These are phyloP conservation scores for Calendula officinalis DNA, from an alignment of 129 eudicot species.

Conservation along the genomic window DNA sequence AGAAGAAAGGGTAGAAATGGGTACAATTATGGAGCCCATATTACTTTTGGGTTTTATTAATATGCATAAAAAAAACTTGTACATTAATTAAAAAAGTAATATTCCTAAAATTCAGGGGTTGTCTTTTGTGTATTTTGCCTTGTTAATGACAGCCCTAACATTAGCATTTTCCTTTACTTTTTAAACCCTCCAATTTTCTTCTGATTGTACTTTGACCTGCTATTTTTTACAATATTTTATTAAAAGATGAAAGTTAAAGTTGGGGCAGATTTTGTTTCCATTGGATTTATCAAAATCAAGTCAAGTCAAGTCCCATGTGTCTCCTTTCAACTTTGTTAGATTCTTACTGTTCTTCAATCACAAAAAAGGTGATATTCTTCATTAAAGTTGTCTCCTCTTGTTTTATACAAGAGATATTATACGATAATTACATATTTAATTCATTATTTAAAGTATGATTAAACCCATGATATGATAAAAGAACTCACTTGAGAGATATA, in stretches of 20 bases:
- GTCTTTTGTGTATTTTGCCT: no score
- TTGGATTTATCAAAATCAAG: slow-evolving; percentile 17
- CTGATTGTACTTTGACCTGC: slow-evolving; percentile 25
- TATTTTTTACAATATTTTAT: slow-evolving; percentile 18
- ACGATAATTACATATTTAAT: not conserved
- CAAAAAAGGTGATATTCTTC: slow-evolving; percentile 22
- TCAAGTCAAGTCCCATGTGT: slow-evolving; percentile 31
- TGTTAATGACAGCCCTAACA: no score
- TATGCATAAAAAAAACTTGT: no score
- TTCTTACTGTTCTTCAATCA: slow-evolving; percentile 33
- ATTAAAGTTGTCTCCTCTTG: slow-evolving; percentile 20
- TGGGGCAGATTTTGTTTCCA: slow-evolving; percentile 6
- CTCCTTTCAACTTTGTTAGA: slow-evolving; percentile 29
- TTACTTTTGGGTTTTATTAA: no score
- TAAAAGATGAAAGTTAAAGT: slow-evolving; percentile 32
- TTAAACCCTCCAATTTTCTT: slow-evolving; percentile 23
- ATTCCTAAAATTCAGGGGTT: no score
- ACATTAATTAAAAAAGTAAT: no score
- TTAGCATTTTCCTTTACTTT: no score
- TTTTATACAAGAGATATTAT: not conserved
- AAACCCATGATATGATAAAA: not conserved
- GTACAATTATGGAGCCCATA: slow-evolving; percentile 34
- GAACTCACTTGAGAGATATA: not conserved
- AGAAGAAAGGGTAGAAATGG: slow-evolving; percentile 3
- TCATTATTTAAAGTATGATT: not conserved